Evolutionary conservation across 495 filamentous ascomycete species (phyloP), one percentile per base, ranked within the genome.

Genomic region (Podospora tetraspora): DNA sequence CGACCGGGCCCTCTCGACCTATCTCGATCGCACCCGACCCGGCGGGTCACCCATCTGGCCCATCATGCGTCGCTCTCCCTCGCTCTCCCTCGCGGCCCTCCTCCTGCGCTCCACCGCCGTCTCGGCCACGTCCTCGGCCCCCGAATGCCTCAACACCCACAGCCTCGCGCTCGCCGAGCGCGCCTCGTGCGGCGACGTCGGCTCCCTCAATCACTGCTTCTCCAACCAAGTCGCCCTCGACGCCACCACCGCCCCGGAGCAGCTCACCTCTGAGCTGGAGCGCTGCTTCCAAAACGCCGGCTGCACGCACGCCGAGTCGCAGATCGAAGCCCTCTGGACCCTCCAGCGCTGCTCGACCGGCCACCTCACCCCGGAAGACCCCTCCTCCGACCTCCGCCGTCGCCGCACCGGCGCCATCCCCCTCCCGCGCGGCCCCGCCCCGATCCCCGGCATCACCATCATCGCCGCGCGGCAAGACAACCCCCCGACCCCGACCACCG

Each of bases 281-380:
- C 70, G 61, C 16, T 83, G 81, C 69, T 82, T 81, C 70, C 57
- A 66, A 24, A 69, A 74, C 61, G 77, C 77, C 29, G 80, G 79
- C 27, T 84, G 82, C 76, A 76, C 77, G 2, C 16, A 61, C 52
- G 73, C 70, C 37, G 79, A 82, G 63, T 70, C 80, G 23, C 58
- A 62, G 56, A 73, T 77, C 71, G 75, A 81, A 63, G 77, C 76
- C 59, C 59, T 62, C 43, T 78, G 73, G 67, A 67, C 76, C 6
- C 69, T 79, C 8, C 58, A 72, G 34, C 72, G 65, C 43, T 80
- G 80, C 75, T 71, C 76, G 32, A 64, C 70, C 58, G 61, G 34
- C 57, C 7, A 2, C 21, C 25, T 61, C 13, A 6, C 34, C 12
- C 34, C 34, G 3, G 34, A 43, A 6, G 34, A 43, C 34, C 62